Evolutionary conservation across 306 rosid species (phyloP), one percentile per base, ranked within the genome.

Genomic region (Sindora glabra): DNA sequence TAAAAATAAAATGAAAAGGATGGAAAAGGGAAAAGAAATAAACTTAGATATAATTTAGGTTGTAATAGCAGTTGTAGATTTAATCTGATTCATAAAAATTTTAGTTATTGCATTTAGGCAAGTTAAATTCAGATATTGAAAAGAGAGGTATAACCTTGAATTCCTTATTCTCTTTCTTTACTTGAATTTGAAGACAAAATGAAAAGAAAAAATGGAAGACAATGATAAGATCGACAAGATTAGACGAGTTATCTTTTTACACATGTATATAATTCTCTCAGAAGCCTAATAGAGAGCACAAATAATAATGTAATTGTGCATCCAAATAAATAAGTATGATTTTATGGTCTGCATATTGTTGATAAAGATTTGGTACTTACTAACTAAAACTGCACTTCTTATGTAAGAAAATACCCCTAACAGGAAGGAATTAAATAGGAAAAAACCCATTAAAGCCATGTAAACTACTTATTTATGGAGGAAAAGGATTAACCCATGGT

Each of bases 111-210:
- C 27, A 11, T 3, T 14, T 46, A n/a, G 2, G 5, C 17, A 59
- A 48, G 6, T 17, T 14, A 44, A 24, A 17, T 6, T 22, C 32
- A 1, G 42, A 55, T 22, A 60, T 19, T 21, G n/a, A 53, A 55
- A 56, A 72, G 58, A 22, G 10, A 18, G 11, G 11, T 13, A 16
- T 67, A 70, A 90, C 94, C 97, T 87, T 90, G 78, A 90, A 87
- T 54, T 87, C 95, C 78, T 90, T 87, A 68, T 90, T 90, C 70
- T 90, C 94, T 72, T 87, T 90, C 68, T 90, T 90, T 75, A 90
- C 94, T 79, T 90, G 97, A 50, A 90, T 90, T 53, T 95, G 88
- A 26, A 90, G 97, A 64, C 94, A 90, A 65, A 90, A 95, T 90
- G 86, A 65, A 38, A 76, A 54, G 56, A 65, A 60, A 58, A 65